These are phyloP conservation scores for Trichophyton benhamiae DNA, from an alignment of 2,329 filamentous ascomycete species.

Conservation along the genomic window DNA sequence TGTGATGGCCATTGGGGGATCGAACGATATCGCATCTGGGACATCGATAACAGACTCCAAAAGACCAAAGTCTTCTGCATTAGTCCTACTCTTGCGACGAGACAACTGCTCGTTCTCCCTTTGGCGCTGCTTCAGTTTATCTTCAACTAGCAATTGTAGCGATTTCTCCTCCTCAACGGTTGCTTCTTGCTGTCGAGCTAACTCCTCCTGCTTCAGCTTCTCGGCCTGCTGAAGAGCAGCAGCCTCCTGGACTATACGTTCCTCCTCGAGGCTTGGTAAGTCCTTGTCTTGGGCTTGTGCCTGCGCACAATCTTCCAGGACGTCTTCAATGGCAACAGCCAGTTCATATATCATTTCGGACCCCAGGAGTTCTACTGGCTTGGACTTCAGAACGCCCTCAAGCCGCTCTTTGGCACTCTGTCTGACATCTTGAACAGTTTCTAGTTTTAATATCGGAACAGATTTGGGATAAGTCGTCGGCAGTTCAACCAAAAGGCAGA, in stretches of 20 bases:
- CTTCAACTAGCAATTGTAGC: slow-evolving; percentile 28
- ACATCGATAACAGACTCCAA: slow-evolving; percentile 23
- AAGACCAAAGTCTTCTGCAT: slow-evolving; percentile 22
- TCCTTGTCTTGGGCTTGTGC: slow-evolving; percentile 62
- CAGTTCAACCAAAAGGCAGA: slow-evolving; percentile 65
- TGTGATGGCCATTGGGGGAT: slow-evolving; percentile 41
- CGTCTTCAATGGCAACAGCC: slow-evolving; percentile 48
- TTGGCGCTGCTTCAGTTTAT: slow-evolving; percentile 26
- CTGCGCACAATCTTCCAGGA: slow-evolving; percentile 75
- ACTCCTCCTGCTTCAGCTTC: slow-evolving; percentile 39
- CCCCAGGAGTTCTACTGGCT: slow-evolving; percentile 52
- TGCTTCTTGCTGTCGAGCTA: slow-evolving; percentile 31
- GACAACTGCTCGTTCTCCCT: slow-evolving; percentile 28
- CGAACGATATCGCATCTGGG: slow-evolving; percentile 31
- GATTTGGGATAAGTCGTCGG: slow-evolving; percentile 88
- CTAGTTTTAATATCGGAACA: slow-evolving; percentile 57
- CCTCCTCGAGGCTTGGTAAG: slow-evolving; percentile 76
- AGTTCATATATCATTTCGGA: slow-evolving; percentile 56
- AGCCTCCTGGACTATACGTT: slow-evolving; percentile 73
- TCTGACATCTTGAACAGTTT: slow-evolving; percentile 51
- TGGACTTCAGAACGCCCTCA: slow-evolving; percentile 53
- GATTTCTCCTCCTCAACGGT: slow-evolving; percentile 30
- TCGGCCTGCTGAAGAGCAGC: slow-evolving; percentile 41
- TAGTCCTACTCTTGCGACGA: slow-evolving; percentile 28
- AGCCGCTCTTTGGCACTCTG: slow-evolving; percentile 61